Evolutionary conservation across 495 filamentous ascomycete genomes (phyloP).

Genomic region (Neurospora tetraspora): DNA sequence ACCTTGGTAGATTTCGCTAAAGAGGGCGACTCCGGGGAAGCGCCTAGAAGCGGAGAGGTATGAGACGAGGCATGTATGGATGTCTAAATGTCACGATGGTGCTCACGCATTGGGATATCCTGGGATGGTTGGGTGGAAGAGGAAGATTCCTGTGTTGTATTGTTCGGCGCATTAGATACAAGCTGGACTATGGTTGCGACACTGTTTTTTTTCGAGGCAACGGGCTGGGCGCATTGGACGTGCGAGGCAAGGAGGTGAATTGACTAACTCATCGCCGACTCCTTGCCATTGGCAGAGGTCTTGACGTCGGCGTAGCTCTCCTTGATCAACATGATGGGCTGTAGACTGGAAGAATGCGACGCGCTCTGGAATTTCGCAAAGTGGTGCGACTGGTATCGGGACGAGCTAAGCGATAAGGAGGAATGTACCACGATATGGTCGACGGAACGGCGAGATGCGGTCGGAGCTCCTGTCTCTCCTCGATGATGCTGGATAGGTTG

Average conservation of each 20-base stretch:
- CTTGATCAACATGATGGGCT: conserved; percentile 33
- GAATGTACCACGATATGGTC: background rate
- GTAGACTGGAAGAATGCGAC: background rate
- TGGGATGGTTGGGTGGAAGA: conserved; percentile 79
- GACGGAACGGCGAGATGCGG: background rate
- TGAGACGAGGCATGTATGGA: conserved; percentile 7
- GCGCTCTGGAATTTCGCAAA: too few species aligned
- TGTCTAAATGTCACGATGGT: background rate
- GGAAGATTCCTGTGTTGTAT: conserved; percentile 57
- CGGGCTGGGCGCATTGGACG: background rate
- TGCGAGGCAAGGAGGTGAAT: background rate
- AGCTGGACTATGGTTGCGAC: background rate
- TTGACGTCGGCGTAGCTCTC: conserved; percentile 35
- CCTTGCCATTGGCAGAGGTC: conserved; percentile 34
- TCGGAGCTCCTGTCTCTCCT: background rate
- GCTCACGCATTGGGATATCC: conserved; percentile 69
- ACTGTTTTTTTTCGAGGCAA: background rate
- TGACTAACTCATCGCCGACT: conserved; percentile 35
- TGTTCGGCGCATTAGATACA: background rate
- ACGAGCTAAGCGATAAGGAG: background rate
- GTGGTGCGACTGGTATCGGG: background rate
- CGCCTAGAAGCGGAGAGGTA: conserved; percentile 31
- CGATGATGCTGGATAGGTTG: background rate
- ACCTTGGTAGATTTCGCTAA: conserved; percentile 97
- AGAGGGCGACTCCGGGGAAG: conserved; percentile 85